Base-by-base conservation (phyloP, 176 grass and related monocot species). In the sorghum (Sorghum bicolor) region DNA sequence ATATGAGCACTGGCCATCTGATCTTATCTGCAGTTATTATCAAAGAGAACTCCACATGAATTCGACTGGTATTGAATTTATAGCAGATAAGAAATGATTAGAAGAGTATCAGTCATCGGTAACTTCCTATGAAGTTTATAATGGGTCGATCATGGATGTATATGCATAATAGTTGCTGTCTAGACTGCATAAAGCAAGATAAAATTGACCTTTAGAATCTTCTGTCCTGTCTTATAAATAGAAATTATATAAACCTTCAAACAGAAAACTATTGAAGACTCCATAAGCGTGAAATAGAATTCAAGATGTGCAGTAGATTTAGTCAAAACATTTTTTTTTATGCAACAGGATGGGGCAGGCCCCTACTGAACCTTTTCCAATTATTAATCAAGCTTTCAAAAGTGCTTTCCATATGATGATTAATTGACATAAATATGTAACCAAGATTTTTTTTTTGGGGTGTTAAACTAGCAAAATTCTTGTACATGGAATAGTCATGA, bases 1-100 rank as follows among this genome's bases (percentile, higher is more conserved):
- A 45, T 68, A 87, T 74, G 45, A 99, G 83, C 68, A 99, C 89
- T 39, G 93, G 96, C 93, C 93, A 99, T 82, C 93, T 94, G 67
- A 99, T 86, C 76, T 73, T 87, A 69, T 94, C 96, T 99, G 70
- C 77, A 80, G 61, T 87, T 79, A 34, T 19, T 4, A 85, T 25
- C 26, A 87, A 34, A 74, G 0, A 52, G 83, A 68, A 62, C 0
- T 39, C 48, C 26, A 39, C 14, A 77, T 57, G 19, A 64, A 81
- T 82, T 83, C 36, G 47, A 64, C 50, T 43, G 19, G 5, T 43
- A 55, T 36, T 36, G 33, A n/a, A 64, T 41, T 43, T 72, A 13
- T 31, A 58, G 5, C 3, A 38, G 17, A 68, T 16, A 36, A 67
- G 13, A 75, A 88, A 74, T 12, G 47, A 50, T 4, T 52, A 68